A percentile compares a stretch with the other conserved stretches of the same genome.
Conservation (phyloP, 306 rosid species). For the Rosa chinensis region DNA sequence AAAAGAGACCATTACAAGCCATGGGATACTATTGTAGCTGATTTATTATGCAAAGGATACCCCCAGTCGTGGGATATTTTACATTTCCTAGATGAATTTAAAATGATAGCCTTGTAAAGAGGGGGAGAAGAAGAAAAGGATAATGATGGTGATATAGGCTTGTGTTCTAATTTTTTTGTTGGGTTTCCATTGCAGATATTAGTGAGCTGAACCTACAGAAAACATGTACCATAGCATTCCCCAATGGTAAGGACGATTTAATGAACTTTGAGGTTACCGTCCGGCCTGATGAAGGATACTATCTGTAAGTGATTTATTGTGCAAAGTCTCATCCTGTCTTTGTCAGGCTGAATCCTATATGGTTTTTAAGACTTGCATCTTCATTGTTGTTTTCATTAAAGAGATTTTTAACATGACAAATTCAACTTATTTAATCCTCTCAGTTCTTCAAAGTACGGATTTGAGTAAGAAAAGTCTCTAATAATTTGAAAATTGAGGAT, state of each 20-base stretch:
- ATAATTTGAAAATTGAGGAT: not conserved
- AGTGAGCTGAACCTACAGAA: conserved; percentile 55
- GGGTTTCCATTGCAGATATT: conserved; percentile 39
- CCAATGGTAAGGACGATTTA: conserved; percentile 60
- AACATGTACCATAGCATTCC: conserved; percentile 50
- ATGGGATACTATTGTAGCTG: not conserved
- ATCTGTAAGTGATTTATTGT: conserved; percentile 37
- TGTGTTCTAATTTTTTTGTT: not conserved
- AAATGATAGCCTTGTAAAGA: not conserved
- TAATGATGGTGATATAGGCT: not conserved
- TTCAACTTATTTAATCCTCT: not conserved
- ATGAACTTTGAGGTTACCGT: conserved; percentile 64
- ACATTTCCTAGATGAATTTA: not conserved
- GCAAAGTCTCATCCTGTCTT: not conserved
- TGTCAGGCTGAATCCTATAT: not conserved
- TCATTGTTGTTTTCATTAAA: not conserved
- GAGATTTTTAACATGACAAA: not conserved
- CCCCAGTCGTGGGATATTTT: not conserved
- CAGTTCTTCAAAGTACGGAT: not conserved
- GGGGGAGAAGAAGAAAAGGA: not conserved
- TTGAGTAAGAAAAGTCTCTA: not conserved
- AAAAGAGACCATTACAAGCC: not conserved
- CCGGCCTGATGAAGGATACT: conserved; percentile 62
- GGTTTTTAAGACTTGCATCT: not conserved
- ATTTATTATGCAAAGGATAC: not conserved